These are phyloP conservation scores for Tylopilus intermedius DNA, from an alignment of 768 basidiomycete genomes.

Conservation along the genomic window DNA sequence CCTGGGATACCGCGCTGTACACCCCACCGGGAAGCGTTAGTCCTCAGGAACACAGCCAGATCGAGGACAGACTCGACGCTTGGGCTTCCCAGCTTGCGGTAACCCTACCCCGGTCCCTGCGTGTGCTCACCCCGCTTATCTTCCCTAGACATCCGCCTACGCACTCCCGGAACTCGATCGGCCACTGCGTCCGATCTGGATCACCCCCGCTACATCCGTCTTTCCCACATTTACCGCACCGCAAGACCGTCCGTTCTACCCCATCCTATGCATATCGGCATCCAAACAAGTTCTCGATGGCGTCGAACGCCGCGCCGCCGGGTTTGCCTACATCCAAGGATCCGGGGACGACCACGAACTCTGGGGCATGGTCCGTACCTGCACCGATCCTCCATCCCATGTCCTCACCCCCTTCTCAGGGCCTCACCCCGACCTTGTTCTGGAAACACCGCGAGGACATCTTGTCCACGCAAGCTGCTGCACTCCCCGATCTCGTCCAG, in stretches of 20 bases:
- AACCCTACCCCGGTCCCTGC: not conserved
- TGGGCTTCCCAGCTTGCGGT: constrained; percentile 74
- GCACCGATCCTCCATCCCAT: not conserved
- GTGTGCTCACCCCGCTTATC: not conserved
- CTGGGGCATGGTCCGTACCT: constrained; percentile 64
- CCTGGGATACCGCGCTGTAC: constrained; percentile 60
- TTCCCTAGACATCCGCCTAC: constrained; percentile 64
- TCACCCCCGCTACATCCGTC: constrained; percentile 64
- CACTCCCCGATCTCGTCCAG: constrained; percentile 38
- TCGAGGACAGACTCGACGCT: constrained; percentile 53
- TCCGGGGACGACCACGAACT: constrained; percentile 93
- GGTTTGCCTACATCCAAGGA: constrained; percentile 87
- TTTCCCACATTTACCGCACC: constrained; percentile 37
- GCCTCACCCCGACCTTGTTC: constrained; percentile 68
- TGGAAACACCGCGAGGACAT: constrained; percentile 56
- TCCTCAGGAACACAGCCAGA: constrained; percentile 75
- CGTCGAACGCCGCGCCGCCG: constrained; percentile 54
- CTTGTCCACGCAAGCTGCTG: constrained; percentile 41
- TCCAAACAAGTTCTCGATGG: constrained; percentile 65
- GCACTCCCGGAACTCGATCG: constrained; percentile 49
- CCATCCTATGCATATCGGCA: constrained; percentile 83
- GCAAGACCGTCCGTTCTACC: constrained; percentile 40
- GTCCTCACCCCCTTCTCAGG: constrained; percentile 37
- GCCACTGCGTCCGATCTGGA: constrained; percentile 84
- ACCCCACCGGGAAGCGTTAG: constrained; percentile 68